phyloP scores from a whole-genome alignment of 2,329 filamentous ascomycete genomes.

The Madurella fahalii region DNA sequence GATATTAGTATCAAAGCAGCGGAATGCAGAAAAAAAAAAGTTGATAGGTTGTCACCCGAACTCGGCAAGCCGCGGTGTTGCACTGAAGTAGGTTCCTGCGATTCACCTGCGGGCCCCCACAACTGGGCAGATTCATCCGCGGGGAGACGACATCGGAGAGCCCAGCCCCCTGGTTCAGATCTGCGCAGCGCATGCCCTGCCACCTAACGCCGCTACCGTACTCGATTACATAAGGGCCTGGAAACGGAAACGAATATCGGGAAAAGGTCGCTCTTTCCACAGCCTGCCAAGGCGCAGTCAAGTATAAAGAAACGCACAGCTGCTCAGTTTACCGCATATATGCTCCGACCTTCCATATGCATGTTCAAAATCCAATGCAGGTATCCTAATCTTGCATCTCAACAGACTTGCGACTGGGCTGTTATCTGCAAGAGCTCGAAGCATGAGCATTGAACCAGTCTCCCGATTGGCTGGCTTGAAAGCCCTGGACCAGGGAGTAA shows the following conservation, averaged over 20 bases:
- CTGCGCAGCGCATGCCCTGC: not conserved
- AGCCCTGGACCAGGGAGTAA: not conserved
- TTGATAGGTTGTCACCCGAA: slow-evolving; percentile 9
- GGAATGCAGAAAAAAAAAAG: slow-evolving; percentile 2
- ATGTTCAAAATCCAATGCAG: too few species aligned
- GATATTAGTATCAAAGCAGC: not conserved
- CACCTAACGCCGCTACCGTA: too few species aligned
- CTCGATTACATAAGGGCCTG: too few species aligned
- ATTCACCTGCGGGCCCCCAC: slow-evolving; percentile 6
- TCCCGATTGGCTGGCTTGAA: slow-evolving; percentile 16
- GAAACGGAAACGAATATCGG: too few species aligned
- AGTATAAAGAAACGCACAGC: too few species aligned
- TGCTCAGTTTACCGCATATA: too few species aligned
- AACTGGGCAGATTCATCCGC: slow-evolving; percentile 4
- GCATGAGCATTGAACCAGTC: slow-evolving; percentile 13
- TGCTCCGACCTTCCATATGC: too few species aligned
- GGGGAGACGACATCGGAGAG: slow-evolving; percentile 19
- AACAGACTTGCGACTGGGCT: not conserved
- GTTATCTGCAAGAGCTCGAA: slow-evolving; percentile 13
- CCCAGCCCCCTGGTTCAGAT: slow-evolving; percentile 6
- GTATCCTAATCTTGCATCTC: not conserved
- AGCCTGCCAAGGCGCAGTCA: too few species aligned
- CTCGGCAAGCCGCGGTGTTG: not conserved
- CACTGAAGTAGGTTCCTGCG: slow-evolving; percentile 1
- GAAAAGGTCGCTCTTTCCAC: too few species aligned